These are phyloP conservation scores for Grigorovia yakushimaensis DNA, from an alignment of 805 yeast genomes.

Conservation along the genomic window DNA sequence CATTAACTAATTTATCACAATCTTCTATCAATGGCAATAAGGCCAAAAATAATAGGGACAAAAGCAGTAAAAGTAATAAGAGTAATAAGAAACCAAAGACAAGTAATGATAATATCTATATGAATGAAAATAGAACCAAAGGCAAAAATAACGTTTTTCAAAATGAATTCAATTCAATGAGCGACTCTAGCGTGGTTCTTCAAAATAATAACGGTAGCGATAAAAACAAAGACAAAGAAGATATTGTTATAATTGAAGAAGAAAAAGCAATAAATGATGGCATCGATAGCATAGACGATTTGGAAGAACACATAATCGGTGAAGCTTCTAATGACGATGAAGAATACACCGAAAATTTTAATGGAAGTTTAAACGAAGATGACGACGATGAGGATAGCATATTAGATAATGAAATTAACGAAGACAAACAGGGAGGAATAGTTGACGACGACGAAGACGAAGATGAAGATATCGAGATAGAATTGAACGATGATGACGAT, in stretches of 20 bases:
- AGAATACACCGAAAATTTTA: neutral
- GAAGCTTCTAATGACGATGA: neutral
- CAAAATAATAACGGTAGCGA: constrained; percentile 19
- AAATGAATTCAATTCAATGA: too few species aligned
- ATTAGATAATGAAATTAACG: constrained; percentile 13
- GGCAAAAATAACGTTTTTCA: neutral
- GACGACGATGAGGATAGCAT: neutral
- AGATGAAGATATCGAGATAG: constrained; percentile 9
- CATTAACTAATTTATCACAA: neutral
- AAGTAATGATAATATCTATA: neutral
- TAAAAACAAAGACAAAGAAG: constrained; percentile 4
- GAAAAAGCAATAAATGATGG: neutral
- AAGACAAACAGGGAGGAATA: constrained; percentile 11
- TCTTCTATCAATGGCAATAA: neutral
- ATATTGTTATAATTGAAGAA: neutral
- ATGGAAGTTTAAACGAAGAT: neutral
- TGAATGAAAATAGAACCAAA: neutral
- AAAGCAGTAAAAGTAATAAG: neutral
- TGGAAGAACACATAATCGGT: neutral
- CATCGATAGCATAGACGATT: too few species aligned
- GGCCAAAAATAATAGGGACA: neutral
- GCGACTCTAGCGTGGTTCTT: too few species aligned
- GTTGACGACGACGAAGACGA: constrained; percentile 10
- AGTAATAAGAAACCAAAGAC: constrained; percentile 5
- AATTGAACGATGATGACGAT: constrained; percentile 15